phyloP scores from a whole-genome alignment of 2,329 filamentous ascomycete species.

The Pseudocercospora fuligena region DNA sequence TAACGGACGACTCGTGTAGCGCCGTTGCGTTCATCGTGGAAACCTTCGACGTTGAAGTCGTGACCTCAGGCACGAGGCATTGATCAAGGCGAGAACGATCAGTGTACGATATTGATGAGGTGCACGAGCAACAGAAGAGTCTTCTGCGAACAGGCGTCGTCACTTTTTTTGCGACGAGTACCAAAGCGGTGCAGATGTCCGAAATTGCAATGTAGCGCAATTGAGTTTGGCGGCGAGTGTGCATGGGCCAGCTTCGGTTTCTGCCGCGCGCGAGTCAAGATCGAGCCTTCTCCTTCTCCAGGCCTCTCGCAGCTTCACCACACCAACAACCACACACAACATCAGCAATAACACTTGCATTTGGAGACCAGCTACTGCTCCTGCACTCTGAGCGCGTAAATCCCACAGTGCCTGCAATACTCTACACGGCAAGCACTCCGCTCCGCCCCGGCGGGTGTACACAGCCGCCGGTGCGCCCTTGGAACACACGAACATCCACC shows the following conservation, averaged over 20 bases:
- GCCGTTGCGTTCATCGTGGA: not conserved
- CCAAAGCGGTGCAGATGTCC: not conserved
- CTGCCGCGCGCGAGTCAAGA: conserved; percentile 1
- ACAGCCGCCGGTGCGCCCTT: not conserved
- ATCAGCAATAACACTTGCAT: not conserved
- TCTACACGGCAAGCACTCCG: not conserved
- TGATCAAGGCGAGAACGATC: not conserved
- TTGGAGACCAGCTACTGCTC: not conserved
- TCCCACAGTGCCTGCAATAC: not conserved
- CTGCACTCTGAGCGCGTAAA: not conserved
- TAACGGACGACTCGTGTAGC: conserved; percentile 3
- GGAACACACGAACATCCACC: not conserved
- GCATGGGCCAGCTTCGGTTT: not conserved
- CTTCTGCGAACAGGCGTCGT: not conserved
- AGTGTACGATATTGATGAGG: not conserved
- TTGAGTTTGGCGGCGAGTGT: conserved; percentile 1
- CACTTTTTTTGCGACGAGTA: not conserved
- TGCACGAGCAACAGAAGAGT: not conserved
- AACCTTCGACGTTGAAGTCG: not conserved
- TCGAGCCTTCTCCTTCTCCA: conserved; percentile 2
- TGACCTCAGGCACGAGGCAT: not conserved
- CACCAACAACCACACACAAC: not conserved
- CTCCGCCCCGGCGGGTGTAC: not conserved
- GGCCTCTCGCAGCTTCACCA: not conserved
- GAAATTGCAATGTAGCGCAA: not conserved